Base-by-base conservation (phyloP, 768 basidiomycete genomes). In the Mycena vulgaris region DNA sequence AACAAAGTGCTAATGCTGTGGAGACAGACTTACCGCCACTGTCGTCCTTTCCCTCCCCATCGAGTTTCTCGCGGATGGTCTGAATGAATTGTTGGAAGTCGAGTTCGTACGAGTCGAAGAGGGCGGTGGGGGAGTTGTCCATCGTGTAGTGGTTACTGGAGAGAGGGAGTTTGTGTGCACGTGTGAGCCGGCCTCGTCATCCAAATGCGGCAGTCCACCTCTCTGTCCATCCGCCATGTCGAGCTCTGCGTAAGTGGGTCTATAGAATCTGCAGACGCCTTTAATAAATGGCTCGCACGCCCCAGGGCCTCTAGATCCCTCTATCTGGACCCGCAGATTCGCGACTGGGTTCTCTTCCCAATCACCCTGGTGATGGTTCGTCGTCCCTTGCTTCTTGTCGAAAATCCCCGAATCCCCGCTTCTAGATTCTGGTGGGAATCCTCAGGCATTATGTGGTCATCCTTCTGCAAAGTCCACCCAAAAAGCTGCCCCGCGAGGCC, bases 341-440 rank as follows among this genome's bases (percentile, higher is more conserved):
- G 96, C 75, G 95, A 94, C 78, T 95, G 93, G 93, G 92, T 98
- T 49, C 83, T 98, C 67, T 96, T 98, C 83, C 97, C 97, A 61
- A 98, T 98, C 82, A 98, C 96, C 59, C 85, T 98, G 70, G 96
- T 98, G 78, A 98, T 98, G 96, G 97, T 95, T 71, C 75, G 89
- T 83, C 69, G 39, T 68, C n/a, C 23, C 40, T 30, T 51, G 28
- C 57, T 27, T 31, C 21, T 23, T 40, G 23, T 45, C 45, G 59
- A 61, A 48, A 48, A 23, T 48, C 56, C 33, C 42, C 55, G 47
- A 63, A 60, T 51, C 25, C 49, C 52, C 63, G 25, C 28, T 14
- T 57, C 55, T 76, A 97, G 96, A 94, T 98, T 75, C 86, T 98
- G 53, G 96, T 98, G 45, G 97, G 98, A 30, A 86, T 99, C 51